phyloP scores from a whole-genome alignment of 148 eudicot species.

The Oxyria digyna region DNA sequence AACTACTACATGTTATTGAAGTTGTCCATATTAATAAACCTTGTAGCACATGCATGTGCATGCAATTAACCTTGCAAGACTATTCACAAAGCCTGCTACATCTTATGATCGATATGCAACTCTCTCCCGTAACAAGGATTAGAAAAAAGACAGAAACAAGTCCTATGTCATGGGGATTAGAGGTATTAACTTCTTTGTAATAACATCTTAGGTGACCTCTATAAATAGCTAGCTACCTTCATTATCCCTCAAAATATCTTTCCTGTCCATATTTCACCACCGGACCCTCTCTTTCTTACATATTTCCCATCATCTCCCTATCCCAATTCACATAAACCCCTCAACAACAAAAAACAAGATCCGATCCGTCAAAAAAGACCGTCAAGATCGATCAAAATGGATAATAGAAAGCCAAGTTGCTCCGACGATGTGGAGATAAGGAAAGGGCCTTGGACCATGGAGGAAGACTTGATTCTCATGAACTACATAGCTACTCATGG shows the following conservation, averaged over 20 bases:
- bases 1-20: too few relatives aligned
- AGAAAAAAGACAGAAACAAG: not conserved
- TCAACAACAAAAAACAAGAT: conserved; percentile 6
- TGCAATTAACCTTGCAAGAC: too few relatives aligned
- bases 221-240: conserved; percentile 30
- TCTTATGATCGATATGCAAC: too few relatives aligned
- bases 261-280: not conserved
- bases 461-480: conserved; percentile 80
- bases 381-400: conserved; percentile 21
- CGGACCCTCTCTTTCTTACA: conserved; percentile 3
- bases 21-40: too few relatives aligned
- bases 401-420: conserved; percentile 32
- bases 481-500: conserved; percentile 93
- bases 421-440: conserved; percentile 66
- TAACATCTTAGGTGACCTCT: conserved; percentile 18
- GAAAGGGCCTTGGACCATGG: conserved; percentile 99
- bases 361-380: not conserved
- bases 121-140: not conserved
- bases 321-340: not conserved
- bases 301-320: not conserved
- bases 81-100: too few relatives aligned
- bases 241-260: conserved; percentile 16
- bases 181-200: conserved; percentile 12
- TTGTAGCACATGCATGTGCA: too few relatives aligned
- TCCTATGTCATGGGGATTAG: not conserved